Conservation (phyloP, 2,329 filamentous ascomycete genomes). For the Colletotrichum sp. region DNA sequence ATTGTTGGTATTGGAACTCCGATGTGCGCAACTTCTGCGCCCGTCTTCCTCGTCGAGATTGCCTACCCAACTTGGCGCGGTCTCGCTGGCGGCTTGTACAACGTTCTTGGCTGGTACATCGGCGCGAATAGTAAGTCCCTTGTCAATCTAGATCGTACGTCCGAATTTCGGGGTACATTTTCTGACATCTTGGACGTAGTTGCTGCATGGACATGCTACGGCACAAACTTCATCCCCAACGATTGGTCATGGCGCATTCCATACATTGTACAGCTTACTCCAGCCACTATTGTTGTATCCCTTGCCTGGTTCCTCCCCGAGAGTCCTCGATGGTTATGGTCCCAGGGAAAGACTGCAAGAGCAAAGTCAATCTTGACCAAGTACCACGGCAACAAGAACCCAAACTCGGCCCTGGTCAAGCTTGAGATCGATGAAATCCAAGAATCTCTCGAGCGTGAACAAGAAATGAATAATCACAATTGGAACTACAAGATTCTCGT, state of each 20-base stretch:
- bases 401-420: constrained; percentile 31
- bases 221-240: constrained; percentile 45
- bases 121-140: constrained; percentile 22
- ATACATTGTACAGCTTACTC: constrained; percentile 47
- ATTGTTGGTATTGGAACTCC: constrained; percentile 19
- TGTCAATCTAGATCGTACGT: rapidly evolving
- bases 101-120: constrained; percentile 24
- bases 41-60: constrained; percentile 23
- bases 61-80: constrained; percentile 25
- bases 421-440: constrained; percentile 52
- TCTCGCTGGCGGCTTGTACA: constrained; percentile 23
- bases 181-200: constrained; percentile 23
- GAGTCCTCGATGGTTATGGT: constrained; percentile 45
- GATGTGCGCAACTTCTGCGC: constrained; percentile 22
- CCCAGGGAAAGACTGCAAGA: constrained; percentile 32
- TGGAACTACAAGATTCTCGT: constrained; percentile 50
- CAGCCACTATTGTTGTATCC: constrained; percentile 45
- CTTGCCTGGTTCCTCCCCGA: constrained; percentile 55
- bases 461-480: constrained; percentile 35
- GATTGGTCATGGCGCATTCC: constrained; percentile 56
- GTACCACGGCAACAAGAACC: constrained; percentile 49
- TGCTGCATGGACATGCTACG: constrained; percentile 50
- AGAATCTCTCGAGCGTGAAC: constrained; percentile 49
- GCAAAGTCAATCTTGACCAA: constrained; percentile 36
- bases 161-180: rapidly evolving